These are phyloP conservation scores for Bacterosira constricta DNA, from an alignment of 108 stramenopile species.

Conservation along the genomic window DNA sequence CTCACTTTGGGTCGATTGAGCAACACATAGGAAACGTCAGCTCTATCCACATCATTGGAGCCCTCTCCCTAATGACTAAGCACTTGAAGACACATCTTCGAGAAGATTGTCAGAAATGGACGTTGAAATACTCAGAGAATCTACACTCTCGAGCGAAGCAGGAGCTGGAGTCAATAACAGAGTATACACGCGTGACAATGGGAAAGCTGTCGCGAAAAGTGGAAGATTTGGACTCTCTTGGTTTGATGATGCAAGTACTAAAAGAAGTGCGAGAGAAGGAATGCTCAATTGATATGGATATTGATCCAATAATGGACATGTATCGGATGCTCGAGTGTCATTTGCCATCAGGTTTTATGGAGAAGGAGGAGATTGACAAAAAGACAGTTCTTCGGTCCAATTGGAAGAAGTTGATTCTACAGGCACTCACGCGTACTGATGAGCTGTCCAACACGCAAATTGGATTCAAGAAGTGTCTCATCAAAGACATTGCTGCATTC, in stretches of 20 bases:
- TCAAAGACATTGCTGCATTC: constrained; percentile 78
- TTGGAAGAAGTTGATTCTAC: constrained; percentile 86
- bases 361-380: constrained; percentile 92
- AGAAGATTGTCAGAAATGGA: constrained; percentile 81
- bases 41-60: constrained; percentile 88
- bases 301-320: constrained; percentile 90
- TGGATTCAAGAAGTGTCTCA: constrained; percentile 71
- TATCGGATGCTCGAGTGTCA: constrained; percentile 90
- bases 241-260: constrained; percentile 85
- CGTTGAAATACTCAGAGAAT: constrained; percentile 64
- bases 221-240: constrained; percentile 79
- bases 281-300: constrained; percentile 69
- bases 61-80: constrained; percentile 80
- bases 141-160: constrained; percentile 47
- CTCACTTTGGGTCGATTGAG: constrained; percentile 63
- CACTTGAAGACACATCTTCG: constrained; percentile 74
- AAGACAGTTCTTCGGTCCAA: constrained; percentile 84
- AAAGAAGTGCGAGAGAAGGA: constrained; percentile 67
- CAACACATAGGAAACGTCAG: constrained; percentile 70
- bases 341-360: constrained; percentile 87
- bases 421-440: constrained; percentile 70
- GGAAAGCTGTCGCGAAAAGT: constrained; percentile 64
- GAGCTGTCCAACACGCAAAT: constrained; percentile 83
- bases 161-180: constrained; percentile 75
- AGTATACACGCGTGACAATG: constrained; percentile 75